These are phyloP conservation scores for Cercospora sojina DNA, from an alignment of 2,329 filamentous ascomycete genomes.

Conservation along the genomic window DNA sequence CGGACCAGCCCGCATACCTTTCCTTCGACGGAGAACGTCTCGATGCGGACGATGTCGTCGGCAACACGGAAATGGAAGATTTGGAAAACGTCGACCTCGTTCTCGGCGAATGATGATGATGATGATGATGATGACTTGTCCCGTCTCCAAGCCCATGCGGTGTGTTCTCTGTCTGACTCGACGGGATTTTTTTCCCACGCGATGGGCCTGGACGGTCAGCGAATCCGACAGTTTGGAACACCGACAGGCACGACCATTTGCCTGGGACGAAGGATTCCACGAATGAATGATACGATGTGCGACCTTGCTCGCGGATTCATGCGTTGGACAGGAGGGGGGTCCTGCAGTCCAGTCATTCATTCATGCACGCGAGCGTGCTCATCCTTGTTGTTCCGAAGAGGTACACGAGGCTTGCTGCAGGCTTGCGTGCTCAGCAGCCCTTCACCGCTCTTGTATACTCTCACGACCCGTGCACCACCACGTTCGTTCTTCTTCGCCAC, in stretches of 20 bases:
- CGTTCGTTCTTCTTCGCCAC: constrained; percentile 1
- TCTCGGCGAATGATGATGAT: constrained; percentile 56
- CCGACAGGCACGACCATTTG: constrained; percentile 6
- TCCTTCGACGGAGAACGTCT: constrained; percentile 75
- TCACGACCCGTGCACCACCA: too few relatives aligned
- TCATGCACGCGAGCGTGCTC: constrained; percentile 6
- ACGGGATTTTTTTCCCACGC: background rate
- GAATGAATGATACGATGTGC: constrained; percentile 13
- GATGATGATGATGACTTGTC: too few relatives aligned
- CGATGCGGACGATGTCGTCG: constrained; percentile 59
- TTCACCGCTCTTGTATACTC: constrained; percentile 8
- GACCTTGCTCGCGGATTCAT: constrained; percentile 12
- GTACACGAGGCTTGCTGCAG: background rate
- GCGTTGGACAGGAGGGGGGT: constrained; percentile 11
- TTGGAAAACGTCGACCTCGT: constrained; percentile 74
- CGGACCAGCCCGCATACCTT: constrained; percentile 58
- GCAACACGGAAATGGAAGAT: constrained; percentile 70
- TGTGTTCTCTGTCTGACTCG: background rate
- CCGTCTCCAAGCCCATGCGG: too few relatives aligned
- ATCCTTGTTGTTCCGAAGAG: constrained; percentile 8
- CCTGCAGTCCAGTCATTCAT: background rate
- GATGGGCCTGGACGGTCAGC: constrained; percentile 1
- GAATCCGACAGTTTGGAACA: constrained; percentile 10
- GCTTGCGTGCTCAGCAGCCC: constrained; percentile 2
- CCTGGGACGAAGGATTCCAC: constrained; percentile 7